Conservation (phyloP, 495 filamentous ascomycete species). For the Parachaetomium inaequale region DNA sequence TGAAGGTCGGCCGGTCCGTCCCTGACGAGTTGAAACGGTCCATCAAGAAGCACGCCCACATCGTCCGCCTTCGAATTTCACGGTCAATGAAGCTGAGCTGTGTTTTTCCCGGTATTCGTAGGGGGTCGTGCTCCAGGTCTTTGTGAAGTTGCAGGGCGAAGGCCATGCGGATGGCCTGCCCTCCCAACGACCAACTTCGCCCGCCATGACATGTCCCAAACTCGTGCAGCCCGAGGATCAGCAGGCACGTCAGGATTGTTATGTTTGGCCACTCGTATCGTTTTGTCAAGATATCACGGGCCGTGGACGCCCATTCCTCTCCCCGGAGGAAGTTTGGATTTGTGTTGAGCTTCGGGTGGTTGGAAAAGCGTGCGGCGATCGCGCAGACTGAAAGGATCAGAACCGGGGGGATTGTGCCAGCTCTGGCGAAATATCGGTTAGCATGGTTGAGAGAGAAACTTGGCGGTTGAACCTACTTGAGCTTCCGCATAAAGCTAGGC, state of each 20-base stretch:
- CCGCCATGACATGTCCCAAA: conserved; percentile 97
- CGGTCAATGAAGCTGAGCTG: conserved; percentile 86
- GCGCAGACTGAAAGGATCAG: conserved; percentile 89
- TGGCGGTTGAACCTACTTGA: conserved; percentile 50
- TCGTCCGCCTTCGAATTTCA: conserved; percentile 86
- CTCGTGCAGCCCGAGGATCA: conserved; percentile 87
- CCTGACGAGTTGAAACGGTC: conserved; percentile 96
- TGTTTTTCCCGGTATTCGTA: conserved; percentile 60
- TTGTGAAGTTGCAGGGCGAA: conserved; percentile 92
- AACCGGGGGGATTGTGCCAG: conserved; percentile 68
- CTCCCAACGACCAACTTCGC: conserved; percentile 90
- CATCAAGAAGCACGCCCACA: conserved; percentile 98
- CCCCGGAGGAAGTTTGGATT: conserved; percentile 87
- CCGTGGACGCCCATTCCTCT: conserved; percentile 81
- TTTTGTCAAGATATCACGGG: conserved; percentile 76
- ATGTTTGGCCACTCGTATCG: conserved; percentile 95
- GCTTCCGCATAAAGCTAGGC: conserved; percentile 87
- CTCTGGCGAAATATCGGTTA: conserved; percentile 38
- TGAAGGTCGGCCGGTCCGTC: conserved; percentile 88
- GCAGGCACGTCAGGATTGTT: conserved; percentile 82
- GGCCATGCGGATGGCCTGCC: conserved; percentile 94
- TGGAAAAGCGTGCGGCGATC: conserved; percentile 91
- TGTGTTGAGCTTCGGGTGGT: conserved; percentile 77
- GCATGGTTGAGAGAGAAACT: conserved; percentile 2
- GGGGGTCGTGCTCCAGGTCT: conserved; percentile 84